phyloP scores from a whole-genome alignment of 352 stramenopile genomes.

The Phytophthora brassicae region DNA sequence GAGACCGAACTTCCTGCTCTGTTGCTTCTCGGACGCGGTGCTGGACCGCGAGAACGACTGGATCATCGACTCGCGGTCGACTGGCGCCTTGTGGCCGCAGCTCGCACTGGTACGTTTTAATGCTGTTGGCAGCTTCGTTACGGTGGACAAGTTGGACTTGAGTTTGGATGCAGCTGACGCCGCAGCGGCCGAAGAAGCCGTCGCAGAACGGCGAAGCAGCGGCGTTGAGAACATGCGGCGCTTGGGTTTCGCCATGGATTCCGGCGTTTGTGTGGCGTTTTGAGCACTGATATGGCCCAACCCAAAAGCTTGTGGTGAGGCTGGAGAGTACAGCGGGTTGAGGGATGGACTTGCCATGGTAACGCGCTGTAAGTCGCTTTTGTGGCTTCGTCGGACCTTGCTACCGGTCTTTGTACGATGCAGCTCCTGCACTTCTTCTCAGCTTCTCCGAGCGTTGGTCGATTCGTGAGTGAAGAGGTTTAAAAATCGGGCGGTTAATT shows the following conservation, averaged over 20 bases:
- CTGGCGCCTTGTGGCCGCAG: slow-evolving; percentile 9
- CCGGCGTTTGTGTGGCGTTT: slow-evolving; percentile 12
- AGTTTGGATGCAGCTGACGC: slow-evolving; percentile 31
- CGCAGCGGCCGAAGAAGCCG: slow-evolving; percentile 36
- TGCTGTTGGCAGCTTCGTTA: slow-evolving; percentile 32
- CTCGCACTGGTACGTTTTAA: slow-evolving; percentile 25
- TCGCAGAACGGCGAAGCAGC: slow-evolving; percentile 39
- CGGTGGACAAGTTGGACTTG: slow-evolving; percentile 39
- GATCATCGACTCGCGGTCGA: slow-evolving; percentile 3
- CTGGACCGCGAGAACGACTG: slow-evolving; percentile 23
- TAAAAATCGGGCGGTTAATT: too few species aligned
- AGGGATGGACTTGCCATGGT: slow-evolving; percentile 6
- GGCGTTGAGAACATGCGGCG: slow-evolving; percentile 43
- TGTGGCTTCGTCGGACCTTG: slow-evolving; percentile 9
- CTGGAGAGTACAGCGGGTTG: slow-evolving; percentile 26
- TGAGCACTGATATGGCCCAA: slow-evolving; percentile 15
- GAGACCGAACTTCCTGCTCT: slow-evolving; percentile 29
- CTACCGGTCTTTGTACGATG: slow-evolving; percentile 30
- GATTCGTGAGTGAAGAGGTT: slow-evolving; percentile 26
- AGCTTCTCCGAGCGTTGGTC: slow-evolving; percentile 14
- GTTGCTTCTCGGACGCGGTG: slow-evolving; percentile 19
- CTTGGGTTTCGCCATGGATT: slow-evolving; percentile 32
- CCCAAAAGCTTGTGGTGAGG: too few species aligned
- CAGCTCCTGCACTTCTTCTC: slow-evolving; percentile 38
- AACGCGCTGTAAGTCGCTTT: not conserved